These are phyloP conservation scores for Salix purpurea DNA, from an alignment of 345 rosid species.

Conservation along the genomic window DNA sequence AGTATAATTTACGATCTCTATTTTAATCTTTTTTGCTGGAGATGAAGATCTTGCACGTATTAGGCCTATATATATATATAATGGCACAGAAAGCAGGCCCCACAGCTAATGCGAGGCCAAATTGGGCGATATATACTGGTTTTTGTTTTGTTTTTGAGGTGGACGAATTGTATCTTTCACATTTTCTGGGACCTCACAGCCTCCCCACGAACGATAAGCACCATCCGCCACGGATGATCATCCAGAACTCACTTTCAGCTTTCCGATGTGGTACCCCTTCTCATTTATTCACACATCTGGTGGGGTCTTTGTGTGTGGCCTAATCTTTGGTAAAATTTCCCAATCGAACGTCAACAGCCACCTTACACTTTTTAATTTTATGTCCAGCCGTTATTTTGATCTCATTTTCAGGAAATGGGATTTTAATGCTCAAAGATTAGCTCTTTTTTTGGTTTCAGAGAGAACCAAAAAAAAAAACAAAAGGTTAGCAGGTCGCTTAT, in stretches of 20 bases:
- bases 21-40: neutral
- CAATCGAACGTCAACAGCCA: neutral
- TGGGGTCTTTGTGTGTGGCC: constrained; percentile 20
- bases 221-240: neutral
- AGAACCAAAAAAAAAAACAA: too few species aligned
- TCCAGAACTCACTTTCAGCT: constrained; percentile 27
- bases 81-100: neutral
- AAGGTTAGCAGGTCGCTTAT: too few species aligned
- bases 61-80: too few species aligned
- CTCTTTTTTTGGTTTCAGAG: too few species aligned
- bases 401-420: neutral
- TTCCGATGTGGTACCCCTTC: constrained; percentile 18
- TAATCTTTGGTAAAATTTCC: neutral
- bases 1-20: neutral
- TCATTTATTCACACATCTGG: constrained; percentile 8
- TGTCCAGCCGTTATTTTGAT: neutral
- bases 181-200: neutral
- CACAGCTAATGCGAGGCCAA: neutral
- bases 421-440: neutral
- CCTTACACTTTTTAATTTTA: neutral
- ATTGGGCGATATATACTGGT: neutral
- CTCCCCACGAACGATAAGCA: neutral
- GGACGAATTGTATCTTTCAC: constrained; percentile 19
- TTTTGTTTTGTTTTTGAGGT: neutral
- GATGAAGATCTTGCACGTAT: constrained; percentile 16